phyloP scores from a whole-genome alignment of 345 rosid species.

The Linum trigynum region DNA sequence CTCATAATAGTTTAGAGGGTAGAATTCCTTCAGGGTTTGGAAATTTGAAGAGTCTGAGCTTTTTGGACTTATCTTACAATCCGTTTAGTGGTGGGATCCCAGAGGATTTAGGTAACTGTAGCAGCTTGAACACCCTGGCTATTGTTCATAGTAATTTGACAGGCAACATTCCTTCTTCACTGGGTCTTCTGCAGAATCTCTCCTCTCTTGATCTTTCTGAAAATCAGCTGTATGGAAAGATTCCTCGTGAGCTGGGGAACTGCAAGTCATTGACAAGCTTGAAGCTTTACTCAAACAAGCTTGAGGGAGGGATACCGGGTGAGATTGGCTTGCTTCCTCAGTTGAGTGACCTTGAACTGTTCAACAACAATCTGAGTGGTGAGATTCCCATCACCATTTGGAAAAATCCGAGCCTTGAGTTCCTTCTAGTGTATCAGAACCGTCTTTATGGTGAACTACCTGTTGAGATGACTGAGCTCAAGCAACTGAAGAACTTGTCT shows the following conservation, averaged over 20 bases:
- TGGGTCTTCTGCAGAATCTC: conserved; percentile 46
- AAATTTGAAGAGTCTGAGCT: conserved; percentile 35
- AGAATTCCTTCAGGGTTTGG: conserved; percentile 36
- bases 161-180: conserved; percentile 56
- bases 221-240: conserved; percentile 54
- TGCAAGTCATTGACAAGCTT: conserved; percentile 48
- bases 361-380: conserved; percentile 49
- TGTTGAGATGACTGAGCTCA: conserved; percentile 48
- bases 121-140: conserved; percentile 34
- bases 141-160: conserved; percentile 39
- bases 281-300: conserved; percentile 40
- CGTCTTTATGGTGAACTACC: conserved; percentile 65
- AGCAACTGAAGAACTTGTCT: conserved; percentile 36
- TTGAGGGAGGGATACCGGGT: conserved; percentile 55
- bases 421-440: conserved; percentile 49
- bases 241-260: conserved; percentile 59
- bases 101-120: conserved; percentile 44
- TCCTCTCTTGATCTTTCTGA: conserved; percentile 43
- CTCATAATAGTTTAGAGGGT: conserved; percentile 40
- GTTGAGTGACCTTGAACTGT: conserved; percentile 50
- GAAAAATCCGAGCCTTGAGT: conserved; percentile 48
- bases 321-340: conserved; percentile 42
- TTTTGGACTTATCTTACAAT: conserved; percentile 53
- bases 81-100: conserved; percentile 50
- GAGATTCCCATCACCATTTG: conserved; percentile 63